Percentiles rank a stretch among this genome's conserved stretches.
These are phyloP conservation scores for Boletus vinaceobasis DNA, from an alignment of 768 basidiomycete species.

Conservation along the genomic window DNA sequence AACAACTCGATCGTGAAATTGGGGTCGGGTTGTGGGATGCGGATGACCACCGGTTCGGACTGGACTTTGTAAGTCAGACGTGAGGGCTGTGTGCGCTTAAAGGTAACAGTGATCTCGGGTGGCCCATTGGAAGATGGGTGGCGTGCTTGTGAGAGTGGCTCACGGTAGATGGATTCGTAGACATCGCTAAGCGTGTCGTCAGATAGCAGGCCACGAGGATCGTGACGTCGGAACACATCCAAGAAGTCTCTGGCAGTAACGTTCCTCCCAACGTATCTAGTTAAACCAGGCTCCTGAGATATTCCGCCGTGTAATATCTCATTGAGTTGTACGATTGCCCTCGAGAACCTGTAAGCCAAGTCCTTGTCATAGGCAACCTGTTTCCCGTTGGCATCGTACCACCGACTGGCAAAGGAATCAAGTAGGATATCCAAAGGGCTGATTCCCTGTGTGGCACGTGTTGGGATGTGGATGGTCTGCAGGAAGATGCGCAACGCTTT, in stretches of 20 bases:
- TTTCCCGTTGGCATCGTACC: conserved; percentile 85
- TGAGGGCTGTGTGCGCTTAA: conserved; percentile 71
- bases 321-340: conserved; percentile 84
- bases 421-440: conserved; percentile 56
- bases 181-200: conserved; percentile 76
- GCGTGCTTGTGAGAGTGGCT: conserved; percentile 70
- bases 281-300: conserved; percentile 55
- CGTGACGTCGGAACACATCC: conserved; percentile 77
- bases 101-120: conserved; percentile 55
- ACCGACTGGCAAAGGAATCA: conserved; percentile 80
- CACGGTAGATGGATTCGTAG: conserved; percentile 72
- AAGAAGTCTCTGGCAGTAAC: conserved; percentile 78
- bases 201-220: conserved; percentile 63
- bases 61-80: conserved; percentile 84
- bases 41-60: conserved; percentile 83
- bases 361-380: conserved; percentile 81
- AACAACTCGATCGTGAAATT: conserved; percentile 76
- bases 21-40: conserved; percentile 83
- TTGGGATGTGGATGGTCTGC: conserved; percentile 70
- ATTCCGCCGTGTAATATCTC: conserved; percentile 80
- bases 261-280: conserved; percentile 51
- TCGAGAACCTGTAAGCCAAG: conserved; percentile 69
- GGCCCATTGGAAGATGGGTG: conserved; percentile 38
- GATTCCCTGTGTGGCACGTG: conserved; percentile 33
- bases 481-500: conserved; percentile 88